These are phyloP conservation scores for Botryotinia globosa DNA, from an alignment of 2,329 filamentous ascomycete species.

Conservation along the genomic window DNA sequence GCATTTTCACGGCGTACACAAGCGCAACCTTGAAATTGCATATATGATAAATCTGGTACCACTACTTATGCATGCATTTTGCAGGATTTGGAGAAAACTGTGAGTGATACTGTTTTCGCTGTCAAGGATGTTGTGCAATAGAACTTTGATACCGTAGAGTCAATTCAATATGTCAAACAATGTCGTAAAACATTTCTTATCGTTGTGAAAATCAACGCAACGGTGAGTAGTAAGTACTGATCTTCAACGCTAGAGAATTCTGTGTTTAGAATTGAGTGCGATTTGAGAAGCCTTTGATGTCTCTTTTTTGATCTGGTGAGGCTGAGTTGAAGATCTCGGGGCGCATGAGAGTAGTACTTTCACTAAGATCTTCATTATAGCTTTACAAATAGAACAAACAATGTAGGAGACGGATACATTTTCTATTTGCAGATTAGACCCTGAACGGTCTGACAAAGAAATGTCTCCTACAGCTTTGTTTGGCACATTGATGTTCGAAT, in stretches of 20 bases:
- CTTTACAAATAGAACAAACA: neutral
- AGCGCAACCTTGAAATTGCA: slow-evolving; percentile 2
- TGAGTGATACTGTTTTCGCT: neutral
- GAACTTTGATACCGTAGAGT: neutral
- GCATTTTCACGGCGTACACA: neutral
- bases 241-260: neutral
- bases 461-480: neutral
- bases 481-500: neutral
- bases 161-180: slow-evolving; percentile 3
- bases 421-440: neutral
- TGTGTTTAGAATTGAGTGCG: neutral
- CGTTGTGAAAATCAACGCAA: neutral
- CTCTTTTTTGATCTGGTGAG: neutral
- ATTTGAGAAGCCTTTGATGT: neutral
- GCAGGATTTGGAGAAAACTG: neutral
- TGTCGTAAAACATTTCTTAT: slow-evolving; percentile 15
- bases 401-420: neutral
- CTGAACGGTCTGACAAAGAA: neutral
- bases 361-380: neutral
- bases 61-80: neutral
- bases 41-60: neutral
- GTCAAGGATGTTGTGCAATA: neutral
- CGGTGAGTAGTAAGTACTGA: neutral
- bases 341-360: neutral
- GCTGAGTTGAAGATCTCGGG: neutral